Evolutionary conservation across 257 asterid genomes (phyloP).

Genomic region (Lantana camara): DNA sequence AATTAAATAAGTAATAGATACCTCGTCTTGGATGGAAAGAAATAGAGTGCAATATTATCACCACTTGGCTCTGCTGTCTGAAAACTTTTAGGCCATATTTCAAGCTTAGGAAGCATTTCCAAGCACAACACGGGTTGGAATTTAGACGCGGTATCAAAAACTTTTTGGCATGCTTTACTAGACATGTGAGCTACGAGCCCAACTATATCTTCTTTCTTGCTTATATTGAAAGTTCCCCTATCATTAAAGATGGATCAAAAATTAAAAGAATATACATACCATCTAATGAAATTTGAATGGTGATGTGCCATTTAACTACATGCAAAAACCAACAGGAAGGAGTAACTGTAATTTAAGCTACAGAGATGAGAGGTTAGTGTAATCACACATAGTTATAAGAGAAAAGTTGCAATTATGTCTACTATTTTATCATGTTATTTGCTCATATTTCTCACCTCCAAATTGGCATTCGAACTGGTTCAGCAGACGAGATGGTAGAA

Average conservation of each 20-base stretch:
- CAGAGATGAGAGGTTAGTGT: too few relatives aligned
- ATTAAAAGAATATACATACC: too few relatives aligned
- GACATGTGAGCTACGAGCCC: conserved; percentile 66
- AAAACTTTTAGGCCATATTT: conserved; percentile 79
- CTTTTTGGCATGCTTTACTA: conserved; percentile 52
- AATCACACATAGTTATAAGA: too few relatives aligned
- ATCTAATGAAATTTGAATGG: too few relatives aligned
- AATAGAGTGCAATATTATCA: conserved; percentile 72
- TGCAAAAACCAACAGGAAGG: too few relatives aligned
- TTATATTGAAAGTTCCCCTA: conserved; percentile 66
- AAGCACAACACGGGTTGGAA: conserved; percentile 53
- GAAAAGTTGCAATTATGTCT: too few relatives aligned
- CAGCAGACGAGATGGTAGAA: conserved; percentile 27
- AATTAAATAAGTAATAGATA: conserved; percentile 6
- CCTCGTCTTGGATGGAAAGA: conserved; percentile 66
- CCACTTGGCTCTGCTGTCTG: conserved; percentile 43
- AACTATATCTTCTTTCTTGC: conserved; percentile 33
- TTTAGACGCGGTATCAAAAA: conserved; percentile 41
- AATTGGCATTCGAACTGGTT: conserved; percentile 50
- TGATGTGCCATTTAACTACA: too few relatives aligned
- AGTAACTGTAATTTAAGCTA: too few relatives aligned
- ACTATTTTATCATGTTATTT: too few relatives aligned
- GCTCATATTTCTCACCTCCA: conserved; percentile 63
- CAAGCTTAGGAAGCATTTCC: conserved; percentile 62
- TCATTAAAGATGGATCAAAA: background rate